Evolutionary conservation across 345 rosid species (phyloP).

Genomic region (Conringia planisiliqua): DNA sequence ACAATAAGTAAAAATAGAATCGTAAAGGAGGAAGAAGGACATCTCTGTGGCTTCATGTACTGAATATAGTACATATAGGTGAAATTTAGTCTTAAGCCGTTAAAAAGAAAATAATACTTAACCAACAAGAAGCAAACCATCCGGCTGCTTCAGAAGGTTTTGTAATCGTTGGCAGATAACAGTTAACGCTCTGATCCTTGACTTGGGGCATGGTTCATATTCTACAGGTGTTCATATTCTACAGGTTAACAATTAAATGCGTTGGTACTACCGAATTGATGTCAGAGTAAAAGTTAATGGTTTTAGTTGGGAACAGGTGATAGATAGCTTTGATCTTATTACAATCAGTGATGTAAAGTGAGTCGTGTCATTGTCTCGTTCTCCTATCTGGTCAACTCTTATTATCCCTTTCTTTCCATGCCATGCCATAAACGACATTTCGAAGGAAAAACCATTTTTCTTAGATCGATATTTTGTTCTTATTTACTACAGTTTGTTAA

Average conservation of each 20-base stretch:
- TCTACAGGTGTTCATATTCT: too few relatives aligned
- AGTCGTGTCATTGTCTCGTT: conserved; percentile 7
- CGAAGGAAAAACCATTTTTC: not conserved
- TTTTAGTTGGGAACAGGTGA: not conserved
- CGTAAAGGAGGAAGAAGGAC: not conserved
- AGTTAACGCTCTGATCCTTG: not conserved
- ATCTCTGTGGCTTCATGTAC: not conserved
- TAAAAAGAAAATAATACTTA: not conserved
- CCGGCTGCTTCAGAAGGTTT: not conserved
- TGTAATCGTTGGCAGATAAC: not conserved
- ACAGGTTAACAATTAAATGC: not conserved
- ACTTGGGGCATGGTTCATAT: not conserved
- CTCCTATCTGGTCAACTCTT: not conserved
- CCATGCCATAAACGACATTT: not conserved
- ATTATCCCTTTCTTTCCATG: not conserved
- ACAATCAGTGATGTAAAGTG: not conserved
- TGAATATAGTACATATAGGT: not conserved
- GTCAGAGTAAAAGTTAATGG: not conserved
- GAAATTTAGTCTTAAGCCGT: not conserved
- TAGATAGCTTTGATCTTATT: not conserved
- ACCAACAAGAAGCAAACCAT: not conserved
- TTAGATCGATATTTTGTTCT: not conserved
- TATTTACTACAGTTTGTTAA: too few relatives aligned
- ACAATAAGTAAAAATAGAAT: not conserved
- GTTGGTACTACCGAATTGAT: not conserved